phyloP scores from a whole-genome alignment of 2,329 filamentous ascomycete species.

The Lecanicillium sp. region DNA sequence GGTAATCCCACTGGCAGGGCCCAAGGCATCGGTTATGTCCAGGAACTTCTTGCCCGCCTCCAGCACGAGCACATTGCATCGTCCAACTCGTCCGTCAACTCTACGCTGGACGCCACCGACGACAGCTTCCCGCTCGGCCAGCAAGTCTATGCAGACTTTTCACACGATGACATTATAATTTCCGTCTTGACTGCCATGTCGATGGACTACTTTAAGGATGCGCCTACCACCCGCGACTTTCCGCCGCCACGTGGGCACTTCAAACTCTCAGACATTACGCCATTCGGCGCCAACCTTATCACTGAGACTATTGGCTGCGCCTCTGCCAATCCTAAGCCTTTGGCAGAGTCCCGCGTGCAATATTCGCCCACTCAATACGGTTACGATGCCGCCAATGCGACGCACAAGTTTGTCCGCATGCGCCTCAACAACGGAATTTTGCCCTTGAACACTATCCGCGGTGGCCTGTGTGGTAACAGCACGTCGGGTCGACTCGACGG shows the following conservation, averaged over 20 bases:
- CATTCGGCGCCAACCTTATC: slow-evolving; percentile 46
- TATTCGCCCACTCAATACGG: slow-evolving; percentile 37
- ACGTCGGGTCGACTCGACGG: slow-evolving; percentile 31
- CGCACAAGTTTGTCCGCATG: slow-evolving; percentile 41
- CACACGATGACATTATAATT: slow-evolving; percentile 75
- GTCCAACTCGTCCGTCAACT: slow-evolving; percentile 52
- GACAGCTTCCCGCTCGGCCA: slow-evolving; percentile 59
- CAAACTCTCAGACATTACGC: slow-evolving; percentile 38
- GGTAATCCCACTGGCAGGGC: slow-evolving; percentile 68
- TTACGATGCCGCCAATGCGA: slow-evolving; percentile 30
- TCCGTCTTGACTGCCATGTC: slow-evolving; percentile 32
- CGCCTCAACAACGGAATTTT: slow-evolving; percentile 41
- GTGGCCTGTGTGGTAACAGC: slow-evolving; percentile 28
- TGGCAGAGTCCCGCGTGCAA: slow-evolving; percentile 27
- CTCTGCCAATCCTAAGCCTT: slow-evolving; percentile 26
- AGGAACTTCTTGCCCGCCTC: slow-evolving; percentile 70
- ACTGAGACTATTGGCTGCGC: slow-evolving; percentile 49
- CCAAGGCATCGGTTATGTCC: slow-evolving; percentile 71
- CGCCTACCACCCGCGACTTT: slow-evolving; percentile 36
- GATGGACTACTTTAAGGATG: slow-evolving; percentile 44
- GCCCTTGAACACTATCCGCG: slow-evolving; percentile 37
- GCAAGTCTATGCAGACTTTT: slow-evolving; percentile 70
- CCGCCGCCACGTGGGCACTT: slow-evolving; percentile 33
- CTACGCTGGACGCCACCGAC: slow-evolving; percentile 56
- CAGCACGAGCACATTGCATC: slow-evolving; percentile 61